Base-by-base conservation (phyloP, 23 red algal genomes). In the Gracilariopsis chorda region DNA sequence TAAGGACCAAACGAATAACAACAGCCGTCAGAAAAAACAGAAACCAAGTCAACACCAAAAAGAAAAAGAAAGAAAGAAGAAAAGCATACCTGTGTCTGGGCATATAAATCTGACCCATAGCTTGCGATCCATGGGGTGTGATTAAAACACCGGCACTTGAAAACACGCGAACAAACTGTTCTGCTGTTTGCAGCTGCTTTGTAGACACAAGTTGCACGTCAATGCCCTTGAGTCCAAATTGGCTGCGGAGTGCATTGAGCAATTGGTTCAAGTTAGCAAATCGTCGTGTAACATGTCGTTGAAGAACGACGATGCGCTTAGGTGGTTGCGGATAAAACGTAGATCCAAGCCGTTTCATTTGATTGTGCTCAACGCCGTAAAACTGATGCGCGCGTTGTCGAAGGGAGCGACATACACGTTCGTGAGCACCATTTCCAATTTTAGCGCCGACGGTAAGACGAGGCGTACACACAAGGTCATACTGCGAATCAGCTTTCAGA, bases 71-170 rank as follows among this genome's bases (percentile, higher is more conserved):
- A 63, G 27, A 30, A 23, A 23, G 25, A 23, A 63, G 16, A 23
- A 0, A 10, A 74, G 23, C 67, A 9, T 1, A 74, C 75, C 45
- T 57, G 53, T 88, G 63, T 16, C 83, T 43, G 8, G 83, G 65
- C 83, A 88, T 88, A 43, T 67, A 88, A 14, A 88, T 74, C 45
- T 88, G 83, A 9, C 83, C 83, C 83, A 88, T 88, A 7, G 63
- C 36, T 37, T 88, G 83, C 13, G 47, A 59, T 34, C 83, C 83
- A 30, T 88, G 83, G 27, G 83, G 62, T 29, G 83, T 88, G 28
- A 88, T 17, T 24, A 88, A 29, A 9, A 88, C 83, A 7, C 83
- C 83, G n/a, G 83, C 83, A n/a, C 83, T 13, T 20, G 83, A 72
- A 39, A 88, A 88, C 47, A 73, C 44, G 23, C 83, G 62, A n/a